Evolutionary conservation across 108 stramenopile genomes (phyloP).

Genomic region (Cyclotella atomus): DNA sequence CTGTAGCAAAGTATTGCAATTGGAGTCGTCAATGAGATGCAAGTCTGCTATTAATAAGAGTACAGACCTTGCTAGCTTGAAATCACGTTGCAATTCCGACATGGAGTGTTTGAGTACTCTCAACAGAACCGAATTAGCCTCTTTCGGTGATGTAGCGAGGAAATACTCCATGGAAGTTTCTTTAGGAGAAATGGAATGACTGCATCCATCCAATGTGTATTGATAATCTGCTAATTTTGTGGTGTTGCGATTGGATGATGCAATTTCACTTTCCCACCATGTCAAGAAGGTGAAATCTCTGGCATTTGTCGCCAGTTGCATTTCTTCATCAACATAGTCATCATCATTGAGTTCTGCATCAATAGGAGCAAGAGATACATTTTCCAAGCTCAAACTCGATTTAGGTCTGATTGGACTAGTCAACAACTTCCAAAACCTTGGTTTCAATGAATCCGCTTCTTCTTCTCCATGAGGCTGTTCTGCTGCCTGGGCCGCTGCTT

Average conservation of each 20-base stretch:
- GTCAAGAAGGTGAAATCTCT: conserved; percentile 32
- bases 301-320: conserved; percentile 22
- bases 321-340: conserved; percentile 13
- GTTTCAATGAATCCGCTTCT: conserved; percentile 5
- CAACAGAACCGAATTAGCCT: conserved; percentile 30
- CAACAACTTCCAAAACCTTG: conserved; percentile 41
- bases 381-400: too few species aligned
- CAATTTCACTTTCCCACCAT: conserved; percentile 39
- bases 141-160: conserved; percentile 7
- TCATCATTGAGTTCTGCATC: conserved; percentile 6
- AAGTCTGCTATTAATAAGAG: conserved; percentile 36
- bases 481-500: neutral
- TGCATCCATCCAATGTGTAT: too few species aligned
- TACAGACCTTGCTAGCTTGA: conserved; percentile 43
- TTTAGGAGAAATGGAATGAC: neutral
- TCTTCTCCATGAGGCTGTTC: conserved; percentile 3
- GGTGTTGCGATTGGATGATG: neutral
- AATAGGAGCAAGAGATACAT: conserved; percentile 17
- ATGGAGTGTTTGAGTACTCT: conserved; percentile 57
- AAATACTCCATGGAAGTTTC: conserved; percentile 21
- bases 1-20: neutral
- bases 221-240: neutral
- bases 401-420: too few species aligned
- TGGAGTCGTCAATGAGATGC: conserved; percentile 27
- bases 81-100: conserved; percentile 58